Evolutionary conservation across 1,139 yeast genomes (phyloP), one percentile per base, ranked within the genome.

Genomic region (Suhomyces bokatorum): DNA sequence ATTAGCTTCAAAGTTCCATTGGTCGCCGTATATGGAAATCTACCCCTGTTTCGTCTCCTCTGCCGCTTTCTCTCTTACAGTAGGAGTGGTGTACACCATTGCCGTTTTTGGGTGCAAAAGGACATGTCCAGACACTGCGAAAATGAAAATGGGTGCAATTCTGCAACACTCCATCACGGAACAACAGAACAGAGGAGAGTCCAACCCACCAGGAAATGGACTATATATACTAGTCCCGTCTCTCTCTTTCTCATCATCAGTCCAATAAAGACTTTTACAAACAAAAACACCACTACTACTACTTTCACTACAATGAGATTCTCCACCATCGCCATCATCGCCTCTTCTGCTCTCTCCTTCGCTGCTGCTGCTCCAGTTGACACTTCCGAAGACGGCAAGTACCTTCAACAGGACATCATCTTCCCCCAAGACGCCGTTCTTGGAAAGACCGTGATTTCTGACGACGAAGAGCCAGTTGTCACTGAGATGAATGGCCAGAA

Each of bases 361-460:
- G 48, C 46, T 41, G 35, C 46, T 37, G 47, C 54, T 32, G 55
- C 51, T 37, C 53, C 58, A 4, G 45, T 46, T 30, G 44, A 47
- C 10, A 27, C 49, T 32, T 39, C 44, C 32, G 41, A 34, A 8
- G 42, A 6, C 4, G 44, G 34, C 6, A 41, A 36, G 10, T 29
- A 31, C 28, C 26, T 37, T 10, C 45, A 41, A 10, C 45, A 38
- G 24, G 49, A 47, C 33, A 20, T 44, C 31, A 17, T 46, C 30
- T 40, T 55, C 38, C 60, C 62, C 12, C 57, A 54, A 10, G 54
- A 56, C 30, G 57, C 63, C 15, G 44, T 58, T 35, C 39, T 40
- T 28, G 52, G 48, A 33, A 42, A 43, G 15, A 36, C 46, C 24
- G 45, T 48, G 3, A 42, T 58, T 29, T 32, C 52, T 8, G 49